Base-by-base conservation (phyloP, 305 asterid genomes). In the Fraxinus albicans region DNA sequence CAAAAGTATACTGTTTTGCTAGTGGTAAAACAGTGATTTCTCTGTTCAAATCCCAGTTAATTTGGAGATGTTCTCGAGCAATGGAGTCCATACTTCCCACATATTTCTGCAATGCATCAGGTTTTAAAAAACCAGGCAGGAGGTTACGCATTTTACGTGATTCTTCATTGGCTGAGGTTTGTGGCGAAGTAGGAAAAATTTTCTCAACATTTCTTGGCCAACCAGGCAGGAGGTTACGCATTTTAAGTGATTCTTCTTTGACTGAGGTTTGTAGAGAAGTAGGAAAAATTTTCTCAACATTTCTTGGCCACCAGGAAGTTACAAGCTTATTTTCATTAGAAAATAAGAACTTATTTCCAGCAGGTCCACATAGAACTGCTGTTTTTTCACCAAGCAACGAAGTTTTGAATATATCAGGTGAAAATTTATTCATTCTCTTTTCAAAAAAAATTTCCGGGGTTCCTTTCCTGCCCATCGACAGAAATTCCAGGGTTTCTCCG, bases 291-390 rank as follows among this genome's bases (percentile, higher is more conserved):
- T 77, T 80, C 50, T 84, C 84, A 86, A 36, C 40, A 36, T 36
- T 36, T 36, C 73, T 77, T 7, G 88, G 86, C 60, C 65, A 33
- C 86, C 88, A 86, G 8, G 84, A 44, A 0, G 76, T 80, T 23
- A 83, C 76, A 2, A 83, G 80, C 74, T 86, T 83, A 80, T 86
- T 81, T 10, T 80, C 82, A 40, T 73, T 85, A 25, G 83, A 67
- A 63, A 82, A 82, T 1, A 85, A 12, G n/a, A 85, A 85, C 73
- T 82, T 79, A 77, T 76, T 75, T 6, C 86, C 84, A 0, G 75
- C 38, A 0, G 84, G 25, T 21, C 83, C 85, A 25, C 85, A 79
- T 13, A 85, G 17, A 3, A 85, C 81, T 2, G 77, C 85, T 27
- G 44, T 6, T 25, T 76, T 80, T 3, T 77, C 69, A 1, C 84